These are phyloP conservation scores for Trichosporon faecale DNA, from an alignment of 1,284 basidiomycete genomes.

Conservation along the genomic window DNA sequence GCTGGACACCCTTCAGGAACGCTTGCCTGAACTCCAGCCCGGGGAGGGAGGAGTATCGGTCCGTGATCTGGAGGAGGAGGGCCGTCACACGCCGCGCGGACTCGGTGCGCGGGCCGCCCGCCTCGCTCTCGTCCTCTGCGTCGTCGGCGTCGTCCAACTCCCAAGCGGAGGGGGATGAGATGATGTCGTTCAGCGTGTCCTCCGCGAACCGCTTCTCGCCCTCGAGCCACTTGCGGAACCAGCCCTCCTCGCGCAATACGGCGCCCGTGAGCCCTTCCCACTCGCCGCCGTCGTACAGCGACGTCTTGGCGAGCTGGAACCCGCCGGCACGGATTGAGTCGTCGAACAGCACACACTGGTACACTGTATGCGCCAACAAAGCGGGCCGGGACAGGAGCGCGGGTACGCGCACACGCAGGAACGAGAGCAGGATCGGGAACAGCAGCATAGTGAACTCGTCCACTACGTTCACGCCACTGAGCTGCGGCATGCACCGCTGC, in stretches of 20 bases:
- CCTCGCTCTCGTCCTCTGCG: slow-evolving; percentile 53
- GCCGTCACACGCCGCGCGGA: slow-evolving; percentile 76
- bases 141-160: slow-evolving; percentile 63
- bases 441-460: slow-evolving; percentile 73
- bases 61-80: slow-evolving; percentile 87
- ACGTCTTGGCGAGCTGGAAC: slow-evolving; percentile 61
- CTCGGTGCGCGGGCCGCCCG: slow-evolving; percentile 56
- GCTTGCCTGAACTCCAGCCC: slow-evolving; percentile 70
- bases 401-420: slow-evolving; percentile 72
- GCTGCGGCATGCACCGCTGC: slow-evolving; percentile 57
- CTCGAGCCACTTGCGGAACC: slow-evolving; percentile 86
- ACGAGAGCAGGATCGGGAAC: slow-evolving; percentile 65
- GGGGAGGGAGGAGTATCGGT: slow-evolving; percentile 85
- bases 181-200: slow-evolving; percentile 70
- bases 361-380: slow-evolving; percentile 89
- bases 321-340: slow-evolving; percentile 71
- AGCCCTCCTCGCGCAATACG: slow-evolving; percentile 75
- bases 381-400: slow-evolving; percentile 72
- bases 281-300: slow-evolving; percentile 38
- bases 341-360: slow-evolving; percentile 86
- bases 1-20: slow-evolving; percentile 79
- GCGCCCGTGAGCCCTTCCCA: slow-evolving; percentile 78
- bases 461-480: slow-evolving; percentile 69
- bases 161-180: slow-evolving; percentile 81
- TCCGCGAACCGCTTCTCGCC: slow-evolving; percentile 69